Conservation (phyloP, 768 basidiomycete species). For the Coprinopsis strossmayeri region DNA sequence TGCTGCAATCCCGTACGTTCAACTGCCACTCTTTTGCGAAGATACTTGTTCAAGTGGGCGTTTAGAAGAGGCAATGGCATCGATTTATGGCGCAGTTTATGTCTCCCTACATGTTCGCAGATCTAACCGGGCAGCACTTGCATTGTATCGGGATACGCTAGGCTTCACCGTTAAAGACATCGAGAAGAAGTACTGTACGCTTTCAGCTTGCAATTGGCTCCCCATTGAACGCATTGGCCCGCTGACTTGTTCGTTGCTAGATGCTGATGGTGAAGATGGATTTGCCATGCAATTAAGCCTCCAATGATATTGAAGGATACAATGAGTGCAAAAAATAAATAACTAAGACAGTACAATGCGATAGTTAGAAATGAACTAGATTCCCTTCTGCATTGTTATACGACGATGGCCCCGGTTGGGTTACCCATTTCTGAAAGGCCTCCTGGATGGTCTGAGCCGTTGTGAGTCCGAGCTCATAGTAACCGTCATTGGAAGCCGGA, state of each 20-base stretch:
- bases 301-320: too few relatives aligned
- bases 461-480: conserved; percentile 76
- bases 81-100: conserved; percentile 77
- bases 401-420: background rate
- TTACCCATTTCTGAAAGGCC: conserved; percentile 30
- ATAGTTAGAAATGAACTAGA: too few relatives aligned
- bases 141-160: conserved; percentile 83
- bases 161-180: conserved; percentile 85
- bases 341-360: too few relatives aligned
- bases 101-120: conserved; percentile 93
- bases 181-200: conserved; percentile 87
- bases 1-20: conserved; percentile 87
- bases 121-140: conserved; percentile 89
- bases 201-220: too few relatives aligned
- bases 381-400: too few relatives aligned
- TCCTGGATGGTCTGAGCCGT: conserved; percentile 58
- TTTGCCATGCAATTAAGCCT: conserved; percentile 82
- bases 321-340: too few relatives aligned
- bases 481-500: conserved; percentile 78
- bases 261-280: conserved; percentile 93
- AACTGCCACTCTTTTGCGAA: background rate
- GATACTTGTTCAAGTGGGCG: background rate
- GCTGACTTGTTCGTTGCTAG: conserved; percentile 29
- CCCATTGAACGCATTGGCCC: background rate
- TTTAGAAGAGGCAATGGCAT: conserved; percentile 86